Base-by-base conservation (phyloP, 2,329 filamentous ascomycete species). In the Trichocomaceae sp. region DNA sequence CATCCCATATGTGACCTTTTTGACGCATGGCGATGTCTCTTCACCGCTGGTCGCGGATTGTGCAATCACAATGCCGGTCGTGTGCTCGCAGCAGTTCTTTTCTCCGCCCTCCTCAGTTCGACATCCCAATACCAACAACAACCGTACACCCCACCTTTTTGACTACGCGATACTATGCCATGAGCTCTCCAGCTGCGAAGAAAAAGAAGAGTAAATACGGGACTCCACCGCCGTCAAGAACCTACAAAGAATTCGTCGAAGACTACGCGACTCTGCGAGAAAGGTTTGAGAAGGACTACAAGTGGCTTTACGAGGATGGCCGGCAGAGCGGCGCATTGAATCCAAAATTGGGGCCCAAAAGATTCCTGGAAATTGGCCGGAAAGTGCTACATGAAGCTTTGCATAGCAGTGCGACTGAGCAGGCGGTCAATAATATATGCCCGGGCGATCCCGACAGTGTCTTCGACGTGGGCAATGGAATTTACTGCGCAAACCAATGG, bases 331-430 rank as follows among this genome's bases (percentile, higher is more conserved):
- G 22, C 2, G 1, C 22, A 3, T 9, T 56, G 3, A 49, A 52
- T 31, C 8, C n/a, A 5, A 49, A 41, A 8, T 7, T 52, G 15
- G 23, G 23, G 10, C 39, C 7, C 12, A 26, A 44, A 8, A n/a
- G n/a, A 12, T 52, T 56, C 20, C 31, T 23, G 13, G 33, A 52
- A 2, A 56, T 56, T n/a, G 54, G 42, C 17, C 35, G 48, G 19
- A 41, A 42, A 41, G 15, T 52, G 12, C 33, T 56, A 47, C 22
- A 45, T 9, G 31, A 42, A 22, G 45, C 49, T 13, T 19, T 19
- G 5, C 26, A 23, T 19, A 10, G 15, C 39, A 2, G 1, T 4
- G 4, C 37, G 7, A 20, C 7, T 33, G 37, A 23, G 1, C 15
- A 20, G 22, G 5, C 20, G n/a, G 17, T 56, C n/a, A 52, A 52